A percentile compares a stretch with the other conserved stretches of the same genome.
phyloP scores from a whole-genome alignment of 2,329 filamentous ascomycete genomes.

The Phaeosphaeriaceae sp. region DNA sequence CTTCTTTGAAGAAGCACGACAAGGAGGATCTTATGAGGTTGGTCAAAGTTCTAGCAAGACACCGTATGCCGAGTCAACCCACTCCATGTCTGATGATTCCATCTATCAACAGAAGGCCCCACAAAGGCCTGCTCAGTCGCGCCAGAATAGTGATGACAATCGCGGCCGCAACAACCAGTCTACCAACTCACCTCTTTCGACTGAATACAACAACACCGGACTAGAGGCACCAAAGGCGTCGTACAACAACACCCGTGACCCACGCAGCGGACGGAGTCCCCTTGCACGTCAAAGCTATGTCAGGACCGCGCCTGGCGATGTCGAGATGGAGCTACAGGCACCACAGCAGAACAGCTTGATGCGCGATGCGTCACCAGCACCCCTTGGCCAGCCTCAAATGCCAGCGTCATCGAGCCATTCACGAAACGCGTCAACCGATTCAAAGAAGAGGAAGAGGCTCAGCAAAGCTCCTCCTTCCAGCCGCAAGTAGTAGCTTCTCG shows the following conservation, averaged over 20 bases:
- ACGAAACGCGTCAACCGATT: conserved; percentile 42
- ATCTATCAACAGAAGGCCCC: conserved; percentile 38
- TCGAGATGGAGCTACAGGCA: conserved; percentile 45
- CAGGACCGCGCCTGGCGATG: conserved; percentile 38
- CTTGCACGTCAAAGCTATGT: conserved; percentile 54
- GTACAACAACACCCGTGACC: conserved; percentile 30
- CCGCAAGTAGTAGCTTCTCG: conserved; percentile 20
- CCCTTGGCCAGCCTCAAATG: conserved; percentile 26
- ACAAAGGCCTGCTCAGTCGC: conserved; percentile 30
- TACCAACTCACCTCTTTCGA: conserved; percentile 40
- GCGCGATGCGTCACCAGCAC: conserved; percentile 44
- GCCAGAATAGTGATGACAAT: conserved; percentile 31
- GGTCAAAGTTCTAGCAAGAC: conserved; percentile 29
- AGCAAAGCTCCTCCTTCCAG: conserved; percentile 40
- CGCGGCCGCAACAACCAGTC: conserved; percentile 11
- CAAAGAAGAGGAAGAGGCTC: conserved; percentile 45
- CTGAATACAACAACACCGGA: conserved; percentile 28
- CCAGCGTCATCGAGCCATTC: conserved; percentile 24
- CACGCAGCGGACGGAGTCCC: conserved; percentile 52
- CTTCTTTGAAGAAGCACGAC: conserved; percentile 44
- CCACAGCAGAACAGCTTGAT: conserved; percentile 42
- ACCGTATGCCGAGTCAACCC: conserved; percentile 43
- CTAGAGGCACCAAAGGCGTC: conserved; percentile 41
- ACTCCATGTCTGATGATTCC: conserved; percentile 46
- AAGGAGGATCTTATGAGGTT: conserved; percentile 34